phyloP scores from a whole-genome alignment of 2,329 filamentous ascomycete genomes.

The Ambrosiella beaveri region DNA sequence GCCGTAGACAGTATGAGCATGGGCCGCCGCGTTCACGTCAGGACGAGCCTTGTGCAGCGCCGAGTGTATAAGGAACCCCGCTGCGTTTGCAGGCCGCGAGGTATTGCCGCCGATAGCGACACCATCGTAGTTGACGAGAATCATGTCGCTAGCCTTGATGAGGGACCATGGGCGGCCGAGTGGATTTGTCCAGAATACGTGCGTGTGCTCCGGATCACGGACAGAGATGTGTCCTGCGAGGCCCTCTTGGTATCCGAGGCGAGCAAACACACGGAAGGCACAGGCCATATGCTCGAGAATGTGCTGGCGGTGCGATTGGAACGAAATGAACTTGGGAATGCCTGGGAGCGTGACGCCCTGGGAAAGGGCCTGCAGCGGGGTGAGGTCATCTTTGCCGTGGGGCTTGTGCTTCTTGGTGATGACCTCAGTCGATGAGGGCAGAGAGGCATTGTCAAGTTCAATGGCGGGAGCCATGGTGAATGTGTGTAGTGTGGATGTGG shows the following conservation, averaged over 20 bases:
- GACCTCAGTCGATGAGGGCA: neutral
- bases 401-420: neutral
- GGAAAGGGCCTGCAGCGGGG: conserved; percentile 9
- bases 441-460: neutral
- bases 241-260: conserved; percentile 29
- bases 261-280: conserved; percentile 31
- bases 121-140: conserved; percentile 42
- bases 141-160: conserved; percentile 48
- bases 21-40: conserved; percentile 48
- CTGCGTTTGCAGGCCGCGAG: conserved; percentile 40
- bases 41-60: conserved; percentile 46
- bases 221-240: conserved; percentile 30
- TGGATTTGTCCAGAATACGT: conserved; percentile 34
- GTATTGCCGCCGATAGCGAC: conserved; percentile 43
- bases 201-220: conserved; percentile 20
- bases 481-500: neutral
- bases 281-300: conserved; percentile 26
- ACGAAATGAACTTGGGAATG: conserved; percentile 10
- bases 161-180: conserved; percentile 47
- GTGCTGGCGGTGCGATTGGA: conserved; percentile 20
- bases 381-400: conserved; percentile 8
- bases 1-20: conserved; percentile 45
- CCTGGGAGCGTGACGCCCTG: conserved; percentile 8
- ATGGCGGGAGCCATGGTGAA: neutral
- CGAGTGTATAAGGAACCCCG: conserved; percentile 51